Evolutionary conservation across 495 filamentous ascomycete species (phyloP).

Genomic region (Amphirosellinia nigrospora): DNA sequence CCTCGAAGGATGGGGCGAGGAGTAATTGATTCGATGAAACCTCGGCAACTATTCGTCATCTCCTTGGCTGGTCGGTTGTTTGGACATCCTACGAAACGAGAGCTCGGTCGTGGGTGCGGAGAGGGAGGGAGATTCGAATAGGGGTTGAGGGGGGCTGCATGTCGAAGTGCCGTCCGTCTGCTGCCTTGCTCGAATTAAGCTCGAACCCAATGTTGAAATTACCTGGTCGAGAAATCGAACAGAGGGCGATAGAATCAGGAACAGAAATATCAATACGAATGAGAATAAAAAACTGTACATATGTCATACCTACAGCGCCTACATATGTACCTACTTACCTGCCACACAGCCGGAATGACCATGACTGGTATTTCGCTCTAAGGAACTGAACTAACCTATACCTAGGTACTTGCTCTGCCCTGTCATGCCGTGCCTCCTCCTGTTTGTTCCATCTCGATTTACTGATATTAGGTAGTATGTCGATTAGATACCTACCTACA

Average conservation of each 20-base stretch:
- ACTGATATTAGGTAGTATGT: no score
- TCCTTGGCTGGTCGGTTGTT: not conserved
- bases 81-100: not conserved
- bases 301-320: not conserved
- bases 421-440: no score
- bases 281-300: constrained; percentile 2
- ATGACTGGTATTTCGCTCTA: not conserved
- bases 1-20: constrained; percentile 80
- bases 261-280: not conserved
- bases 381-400: not conserved
- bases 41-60: not conserved
- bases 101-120: not conserved
- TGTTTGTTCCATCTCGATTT: not conserved
- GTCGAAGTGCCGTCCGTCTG: not conserved
- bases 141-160: not conserved
- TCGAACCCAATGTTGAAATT: not conserved
- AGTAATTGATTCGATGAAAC: constrained; percentile 74
- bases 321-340: not conserved
- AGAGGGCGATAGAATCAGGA: not conserved
- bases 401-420: not conserved
- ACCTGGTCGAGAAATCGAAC: not conserved
- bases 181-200: not conserved
- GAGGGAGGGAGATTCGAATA: not conserved
- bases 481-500: not conserved
- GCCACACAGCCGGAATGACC: not conserved